Percentiles rank a stretch among this genome's conserved stretches.
Conservation (phyloP, 345 rosid genomes). For the Hypericum perforatum region DNA sequence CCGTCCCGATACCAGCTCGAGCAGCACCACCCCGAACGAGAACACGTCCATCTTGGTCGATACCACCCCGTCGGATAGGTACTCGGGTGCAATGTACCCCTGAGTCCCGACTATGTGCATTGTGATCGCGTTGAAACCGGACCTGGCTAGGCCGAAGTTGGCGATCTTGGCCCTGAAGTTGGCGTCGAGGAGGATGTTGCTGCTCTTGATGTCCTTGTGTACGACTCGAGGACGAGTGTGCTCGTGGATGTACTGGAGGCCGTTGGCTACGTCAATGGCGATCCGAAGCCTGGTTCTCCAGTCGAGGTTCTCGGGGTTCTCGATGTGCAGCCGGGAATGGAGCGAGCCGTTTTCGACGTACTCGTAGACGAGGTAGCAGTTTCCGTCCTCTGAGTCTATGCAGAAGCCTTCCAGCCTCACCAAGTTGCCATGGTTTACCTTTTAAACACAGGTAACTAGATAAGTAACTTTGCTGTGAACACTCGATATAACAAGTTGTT, state of each 20-base stretch:
- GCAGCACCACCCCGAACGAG: slow-evolving; percentile 61
- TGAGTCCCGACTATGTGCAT: slow-evolving; percentile 72
- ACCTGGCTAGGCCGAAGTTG: slow-evolving; percentile 61
- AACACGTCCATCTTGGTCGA: slow-evolving; percentile 63
- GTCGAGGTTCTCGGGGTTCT: slow-evolving; percentile 18
- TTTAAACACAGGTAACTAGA: slow-evolving; percentile 4
- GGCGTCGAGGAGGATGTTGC: slow-evolving; percentile 53
- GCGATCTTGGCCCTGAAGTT: slow-evolving; percentile 63
- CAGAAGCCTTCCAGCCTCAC: slow-evolving; percentile 69
- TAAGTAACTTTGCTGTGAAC: background rate
- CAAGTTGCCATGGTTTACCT: slow-evolving; percentile 70
- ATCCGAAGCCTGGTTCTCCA: slow-evolving; percentile 52
- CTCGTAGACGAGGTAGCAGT: slow-evolving; percentile 57
- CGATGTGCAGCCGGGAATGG: slow-evolving; percentile 41
- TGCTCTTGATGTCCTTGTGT: slow-evolving; percentile 61
- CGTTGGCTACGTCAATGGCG: slow-evolving; percentile 51
- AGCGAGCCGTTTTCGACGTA: slow-evolving; percentile 48
- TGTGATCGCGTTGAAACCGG: slow-evolving; percentile 69
- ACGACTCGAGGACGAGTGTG: slow-evolving; percentile 59
- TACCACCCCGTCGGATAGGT: slow-evolving; percentile 48
- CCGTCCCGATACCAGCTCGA: slow-evolving; percentile 49
- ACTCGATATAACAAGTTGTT: too few species aligned
- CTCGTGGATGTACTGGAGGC: slow-evolving; percentile 66
- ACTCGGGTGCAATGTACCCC: slow-evolving; percentile 69
- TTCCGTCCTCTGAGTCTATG: slow-evolving; percentile 42